A percentile compares a stretch with the other conserved stretches of the same genome.
phyloP scores from a whole-genome alignment of 225 moss, liverwort and hornwort genomes.

The Rhytidiadelphus loreus region DNA sequence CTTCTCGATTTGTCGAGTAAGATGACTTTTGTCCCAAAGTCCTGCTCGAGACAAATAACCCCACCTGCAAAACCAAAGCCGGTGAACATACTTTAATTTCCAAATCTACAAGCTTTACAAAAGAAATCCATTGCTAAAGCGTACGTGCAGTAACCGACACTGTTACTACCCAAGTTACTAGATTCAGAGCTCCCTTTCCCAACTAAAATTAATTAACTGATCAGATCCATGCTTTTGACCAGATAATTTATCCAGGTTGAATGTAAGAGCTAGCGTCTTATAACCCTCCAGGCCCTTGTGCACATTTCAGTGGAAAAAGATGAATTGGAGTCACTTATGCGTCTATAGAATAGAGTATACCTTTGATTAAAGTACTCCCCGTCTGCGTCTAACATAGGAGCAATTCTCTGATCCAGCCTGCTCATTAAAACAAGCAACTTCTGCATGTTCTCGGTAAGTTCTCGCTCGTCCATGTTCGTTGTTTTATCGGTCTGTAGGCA shows the following conservation, averaged over 20 bases:
- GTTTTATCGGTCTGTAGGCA: constrained; percentile 49
- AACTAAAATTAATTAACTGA: neutral
- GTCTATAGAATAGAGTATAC: constrained; percentile 3
- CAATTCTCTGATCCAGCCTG: constrained; percentile 82
- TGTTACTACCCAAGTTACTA: neutral
- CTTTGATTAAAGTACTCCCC: constrained; percentile 77
- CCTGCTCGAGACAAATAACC: constrained; percentile 89
- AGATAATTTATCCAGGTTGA: neutral
- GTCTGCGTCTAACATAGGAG: constrained; percentile 87
- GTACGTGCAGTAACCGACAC: neutral
- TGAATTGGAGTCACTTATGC: neutral
- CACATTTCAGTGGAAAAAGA: neutral
- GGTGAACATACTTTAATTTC: neutral
- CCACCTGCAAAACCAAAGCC: constrained; percentile 49
- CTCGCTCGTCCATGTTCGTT: constrained; percentile 56
- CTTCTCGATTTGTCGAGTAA: constrained; percentile 89
- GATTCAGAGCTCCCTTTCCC: neutral
- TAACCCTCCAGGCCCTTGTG: neutral
- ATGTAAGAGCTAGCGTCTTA: neutral
- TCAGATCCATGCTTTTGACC: neutral
- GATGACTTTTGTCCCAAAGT: constrained; percentile 87
- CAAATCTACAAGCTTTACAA: neutral
- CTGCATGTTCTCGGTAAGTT: constrained; percentile 67
- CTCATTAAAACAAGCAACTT: constrained; percentile 75
- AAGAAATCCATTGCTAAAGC: neutral